Evolutionary conservation across 2,329 filamentous ascomycete genomes (phyloP).

Genomic region (Ascochyta viciae-villosae): DNA sequence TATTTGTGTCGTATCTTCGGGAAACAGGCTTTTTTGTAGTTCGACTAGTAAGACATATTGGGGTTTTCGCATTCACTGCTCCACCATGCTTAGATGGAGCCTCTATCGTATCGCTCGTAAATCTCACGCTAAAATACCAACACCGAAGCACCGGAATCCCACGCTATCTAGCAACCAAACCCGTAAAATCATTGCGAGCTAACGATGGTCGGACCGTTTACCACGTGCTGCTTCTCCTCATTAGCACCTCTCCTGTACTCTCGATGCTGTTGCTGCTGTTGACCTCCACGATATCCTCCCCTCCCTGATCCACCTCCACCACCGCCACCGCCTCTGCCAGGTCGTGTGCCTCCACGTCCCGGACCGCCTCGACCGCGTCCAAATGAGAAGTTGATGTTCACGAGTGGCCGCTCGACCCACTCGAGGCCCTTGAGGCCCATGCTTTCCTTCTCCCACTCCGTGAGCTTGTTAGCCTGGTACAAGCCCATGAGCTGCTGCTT

Average conservation of each 20-base stretch:
- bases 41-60: too few species aligned
- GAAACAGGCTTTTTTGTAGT: too few species aligned
- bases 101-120: background rate
- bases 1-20: too few species aligned
- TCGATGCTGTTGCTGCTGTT: constrained; percentile 13
- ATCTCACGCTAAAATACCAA: constrained; percentile 7
- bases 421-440: constrained; percentile 64
- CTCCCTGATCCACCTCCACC: constrained; percentile 6
- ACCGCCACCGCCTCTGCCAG: constrained; percentile 1
- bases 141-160: constrained; percentile 9
- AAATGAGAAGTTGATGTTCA: constrained; percentile 45
- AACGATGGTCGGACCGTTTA: constrained; percentile 14
- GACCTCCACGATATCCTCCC: constrained; percentile 10
- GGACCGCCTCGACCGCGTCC: constrained; percentile 36
- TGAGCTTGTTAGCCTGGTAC: constrained; percentile 74
- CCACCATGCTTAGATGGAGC: background rate
- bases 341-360: constrained; percentile 13
- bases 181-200: constrained; percentile 10
- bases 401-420: constrained; percentile 69
- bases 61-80: background rate
- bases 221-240: constrained; percentile 12
- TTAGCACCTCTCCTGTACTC: constrained; percentile 10
- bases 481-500: constrained; percentile 61
- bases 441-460: constrained; percentile 63
- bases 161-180: background rate